These are phyloP conservation scores for Atkinsonella hypoxylon DNA, from an alignment of 2,329 filamentous ascomycete species.

Conservation along the genomic window DNA sequence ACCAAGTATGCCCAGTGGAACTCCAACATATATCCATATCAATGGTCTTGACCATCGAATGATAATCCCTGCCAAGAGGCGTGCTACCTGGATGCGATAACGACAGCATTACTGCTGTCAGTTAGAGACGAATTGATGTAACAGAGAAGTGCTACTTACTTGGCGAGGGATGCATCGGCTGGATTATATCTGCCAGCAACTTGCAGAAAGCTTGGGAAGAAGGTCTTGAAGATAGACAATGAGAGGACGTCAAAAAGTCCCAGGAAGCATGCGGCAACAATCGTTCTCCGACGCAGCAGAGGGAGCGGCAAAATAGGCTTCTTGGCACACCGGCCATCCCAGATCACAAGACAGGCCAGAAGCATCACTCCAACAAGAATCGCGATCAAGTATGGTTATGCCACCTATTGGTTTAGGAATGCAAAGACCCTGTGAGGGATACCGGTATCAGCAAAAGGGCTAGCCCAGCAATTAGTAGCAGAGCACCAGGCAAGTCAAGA, in stretches of 20 bases:
- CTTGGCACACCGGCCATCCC: constrained; percentile 24
- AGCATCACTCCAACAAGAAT: constrained; percentile 21
- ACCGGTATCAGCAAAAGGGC: constrained; percentile 23
- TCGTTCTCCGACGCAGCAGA: constrained; percentile 24
- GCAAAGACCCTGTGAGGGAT: constrained; percentile 24
- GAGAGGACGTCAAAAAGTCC: constrained; percentile 25
- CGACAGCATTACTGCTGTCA: constrained; percentile 15
- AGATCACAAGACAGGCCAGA: constrained; percentile 18
- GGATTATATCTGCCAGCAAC: constrained; percentile 24
- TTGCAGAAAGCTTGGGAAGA: constrained; percentile 29
- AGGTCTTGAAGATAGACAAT: constrained; percentile 26
- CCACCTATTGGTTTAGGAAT: constrained; percentile 18
- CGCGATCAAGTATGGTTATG: constrained; percentile 22
- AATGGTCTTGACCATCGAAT: constrained; percentile 25
- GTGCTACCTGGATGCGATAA: constrained; percentile 24
- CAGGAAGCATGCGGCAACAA: constrained; percentile 25
- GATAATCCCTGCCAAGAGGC: constrained; percentile 20
- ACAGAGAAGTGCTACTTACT: constrained; percentile 11
- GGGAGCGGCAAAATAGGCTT: constrained; percentile 27
- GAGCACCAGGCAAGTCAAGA: constrained; percentile 22
- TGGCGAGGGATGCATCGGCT: constrained; percentile 24
- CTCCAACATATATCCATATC: constrained; percentile 12
- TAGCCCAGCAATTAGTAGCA: constrained; percentile 21
- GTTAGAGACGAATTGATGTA: not conserved
- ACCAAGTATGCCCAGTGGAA: constrained; percentile 18